phyloP scores from a whole-genome alignment of 2,329 filamentous ascomycete genomes.

The Aureobasidium sp. region DNA sequence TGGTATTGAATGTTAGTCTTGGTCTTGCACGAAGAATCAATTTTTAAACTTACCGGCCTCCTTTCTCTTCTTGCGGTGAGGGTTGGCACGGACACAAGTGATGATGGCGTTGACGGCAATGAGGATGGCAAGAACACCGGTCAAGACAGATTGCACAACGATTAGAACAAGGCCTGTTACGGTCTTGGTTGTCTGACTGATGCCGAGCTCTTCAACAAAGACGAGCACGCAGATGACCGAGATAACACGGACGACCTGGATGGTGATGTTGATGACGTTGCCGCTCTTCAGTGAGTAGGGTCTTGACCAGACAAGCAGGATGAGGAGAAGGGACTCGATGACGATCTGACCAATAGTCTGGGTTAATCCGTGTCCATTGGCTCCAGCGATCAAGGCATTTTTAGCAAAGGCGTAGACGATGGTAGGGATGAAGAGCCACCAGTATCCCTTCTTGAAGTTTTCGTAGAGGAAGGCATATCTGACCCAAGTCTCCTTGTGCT shows the following conservation, averaged over 20 bases:
- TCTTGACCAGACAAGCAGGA: constrained; percentile 72
- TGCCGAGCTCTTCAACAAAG: constrained; percentile 87
- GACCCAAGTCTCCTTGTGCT: constrained; percentile 83
- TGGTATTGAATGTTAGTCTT: constrained; percentile 44
- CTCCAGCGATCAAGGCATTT: constrained; percentile 76
- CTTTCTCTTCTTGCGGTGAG: constrained; percentile 81
- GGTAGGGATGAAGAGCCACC: constrained; percentile 90
- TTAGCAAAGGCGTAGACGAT: constrained; percentile 90
- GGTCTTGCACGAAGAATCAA: neutral
- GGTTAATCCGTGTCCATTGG: constrained; percentile 73
- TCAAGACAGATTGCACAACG: constrained; percentile 79
- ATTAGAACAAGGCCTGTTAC: constrained; percentile 90
- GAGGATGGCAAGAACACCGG: constrained; percentile 74
- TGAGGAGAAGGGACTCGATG: constrained; percentile 73
- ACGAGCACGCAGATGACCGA: constrained; percentile 85
- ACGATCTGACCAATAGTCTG: constrained; percentile 75
- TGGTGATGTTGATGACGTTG: constrained; percentile 89
- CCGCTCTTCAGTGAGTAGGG: constrained; percentile 82
- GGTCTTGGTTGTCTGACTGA: constrained; percentile 87
- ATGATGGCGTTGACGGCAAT: constrained; percentile 86
- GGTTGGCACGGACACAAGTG: constrained; percentile 77
- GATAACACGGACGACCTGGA: constrained; percentile 80
- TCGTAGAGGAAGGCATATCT: constrained; percentile 99
- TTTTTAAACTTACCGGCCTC: constrained; percentile 63
- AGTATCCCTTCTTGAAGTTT: constrained; percentile 86